Percentiles rank a stretch among this genome's conserved stretches.
phyloP scores from a whole-genome alignment of 148 eudicot species.

The Camellia japonica region DNA sequence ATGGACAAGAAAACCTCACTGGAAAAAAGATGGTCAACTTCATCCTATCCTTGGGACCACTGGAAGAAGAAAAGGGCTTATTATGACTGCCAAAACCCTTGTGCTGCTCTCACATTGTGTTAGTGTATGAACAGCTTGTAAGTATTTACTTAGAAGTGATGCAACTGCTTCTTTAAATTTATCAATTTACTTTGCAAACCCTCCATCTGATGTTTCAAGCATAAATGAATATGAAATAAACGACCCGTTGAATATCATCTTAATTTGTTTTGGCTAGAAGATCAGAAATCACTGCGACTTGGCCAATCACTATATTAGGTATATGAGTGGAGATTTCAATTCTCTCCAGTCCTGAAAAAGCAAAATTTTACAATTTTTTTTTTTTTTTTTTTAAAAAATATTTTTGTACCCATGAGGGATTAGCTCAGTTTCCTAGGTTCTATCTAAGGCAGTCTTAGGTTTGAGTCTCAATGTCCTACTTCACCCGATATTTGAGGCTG shows the following conservation, averaged over 20 bases:
- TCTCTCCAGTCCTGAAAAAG: too few relatives aligned
- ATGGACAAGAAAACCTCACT: constrained; percentile 4
- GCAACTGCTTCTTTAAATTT: not conserved
- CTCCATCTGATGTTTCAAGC: not conserved
- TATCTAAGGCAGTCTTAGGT: too few relatives aligned
- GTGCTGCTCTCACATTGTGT: not conserved
- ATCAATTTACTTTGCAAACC: not conserved
- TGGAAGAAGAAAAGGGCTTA: not conserved
- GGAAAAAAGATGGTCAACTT: not conserved
- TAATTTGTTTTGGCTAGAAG: not conserved
- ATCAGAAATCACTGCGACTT: not conserved
- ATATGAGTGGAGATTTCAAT: not conserved
- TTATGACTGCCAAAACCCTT: not conserved
- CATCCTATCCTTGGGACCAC: not conserved
- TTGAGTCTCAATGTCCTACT: too few relatives aligned
- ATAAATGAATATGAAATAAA: not conserved
- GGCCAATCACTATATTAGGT: not conserved
- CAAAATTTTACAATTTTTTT: too few relatives aligned
- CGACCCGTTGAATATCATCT: not conserved
- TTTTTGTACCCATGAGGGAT: too few relatives aligned
- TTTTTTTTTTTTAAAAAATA: too few relatives aligned
- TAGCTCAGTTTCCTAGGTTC: too few relatives aligned
- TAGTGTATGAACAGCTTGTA: not conserved
- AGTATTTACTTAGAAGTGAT: not conserved
- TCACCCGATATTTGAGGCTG: too few relatives aligned